Evolutionary conservation across 768 basidiomycete species (phyloP).

Genomic region (Tubosaeta sp.): DNA sequence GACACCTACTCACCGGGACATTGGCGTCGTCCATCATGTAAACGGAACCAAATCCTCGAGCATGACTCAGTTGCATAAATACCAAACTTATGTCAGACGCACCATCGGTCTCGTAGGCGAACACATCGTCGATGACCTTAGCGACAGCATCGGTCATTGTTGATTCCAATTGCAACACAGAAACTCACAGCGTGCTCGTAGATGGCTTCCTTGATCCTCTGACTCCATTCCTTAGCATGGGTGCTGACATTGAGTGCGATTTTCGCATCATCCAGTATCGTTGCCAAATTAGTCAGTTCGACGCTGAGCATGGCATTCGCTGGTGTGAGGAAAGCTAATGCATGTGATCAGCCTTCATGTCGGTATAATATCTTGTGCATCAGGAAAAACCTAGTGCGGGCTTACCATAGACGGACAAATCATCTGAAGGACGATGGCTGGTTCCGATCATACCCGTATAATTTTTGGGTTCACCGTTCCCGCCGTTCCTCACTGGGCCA

Average conservation of each 20-base stretch:
- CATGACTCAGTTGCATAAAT: background rate
- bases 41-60: constrained; percentile 56
- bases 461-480: constrained; percentile 73
- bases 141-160: background rate
- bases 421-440: constrained; percentile 73
- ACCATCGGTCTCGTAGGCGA: constrained; percentile 79
- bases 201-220: constrained; percentile 54
- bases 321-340: constrained; percentile 67
- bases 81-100: constrained; percentile 1
- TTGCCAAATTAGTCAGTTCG: constrained; percentile 57
- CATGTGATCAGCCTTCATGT: background rate
- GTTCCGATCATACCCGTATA: constrained; percentile 74
- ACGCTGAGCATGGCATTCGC: constrained; percentile 83
- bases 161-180: background rate
- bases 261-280: constrained; percentile 49
- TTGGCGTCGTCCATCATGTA: constrained; percentile 88
- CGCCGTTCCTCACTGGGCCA: constrained; percentile 59
- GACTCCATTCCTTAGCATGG: constrained; percentile 55
- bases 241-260: constrained; percentile 48
- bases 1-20: constrained; percentile 54
- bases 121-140: constrained; percentile 61
- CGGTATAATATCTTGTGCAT: background rate
- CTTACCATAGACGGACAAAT: constrained; percentile 62
- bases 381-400: background rate
- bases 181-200: constrained; percentile 54